Evolutionary conservation across 371 early-diverging fungal genomes (phyloP), one percentile per base, ranked within the genome.

Genomic region (Cokeromyces recurvatus): DNA sequence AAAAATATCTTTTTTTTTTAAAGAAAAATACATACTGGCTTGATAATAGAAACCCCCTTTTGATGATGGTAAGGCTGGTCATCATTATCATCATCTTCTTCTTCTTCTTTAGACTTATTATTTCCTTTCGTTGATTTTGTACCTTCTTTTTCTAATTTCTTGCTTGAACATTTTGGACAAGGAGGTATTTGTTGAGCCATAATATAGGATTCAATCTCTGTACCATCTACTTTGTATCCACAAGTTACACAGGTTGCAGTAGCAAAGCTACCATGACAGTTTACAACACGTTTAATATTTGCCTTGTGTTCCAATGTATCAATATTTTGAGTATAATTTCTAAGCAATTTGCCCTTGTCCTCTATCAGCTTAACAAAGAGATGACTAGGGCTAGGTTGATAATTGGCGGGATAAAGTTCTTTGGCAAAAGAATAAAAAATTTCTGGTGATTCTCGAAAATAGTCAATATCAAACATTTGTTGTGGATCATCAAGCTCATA

Each of bases 251-350:
- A 95, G n/a, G 81, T 81, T 0, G 95, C 95, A 1, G 93, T 85
- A 5, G 91, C 91, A 78, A 95, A 95, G 16, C 92, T 75, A 51
- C 92, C 97, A 60, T 97, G 97, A 51, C 94, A 94, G 43, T 93
- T 89, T 8, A 96, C 75, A 3, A 96, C 84, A 2, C 67, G 65
- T 22, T 79, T 64, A 34, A 99, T 91, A 10, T 96, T 94, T 4
- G 94, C 90, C 29, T 81, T 82, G 38, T 89, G 86, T 66, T 99
- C 99, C 31, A 99, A 64, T 0, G 95, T 94, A 66, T 99, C 99
- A 38, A 99, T 97, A 57, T 99, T 99, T 55, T 99, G 99, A 3
- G 99, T 97, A 60, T 98, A 99, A 52, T 97, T 93, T 40, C 96
- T 76, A 22, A 97, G 59, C 34, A 95, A 73, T 60, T 91, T 86